These are phyloP conservation scores for Psidium guajava DNA, from an alignment of 345 rosid genomes.

Conservation along the genomic window DNA sequence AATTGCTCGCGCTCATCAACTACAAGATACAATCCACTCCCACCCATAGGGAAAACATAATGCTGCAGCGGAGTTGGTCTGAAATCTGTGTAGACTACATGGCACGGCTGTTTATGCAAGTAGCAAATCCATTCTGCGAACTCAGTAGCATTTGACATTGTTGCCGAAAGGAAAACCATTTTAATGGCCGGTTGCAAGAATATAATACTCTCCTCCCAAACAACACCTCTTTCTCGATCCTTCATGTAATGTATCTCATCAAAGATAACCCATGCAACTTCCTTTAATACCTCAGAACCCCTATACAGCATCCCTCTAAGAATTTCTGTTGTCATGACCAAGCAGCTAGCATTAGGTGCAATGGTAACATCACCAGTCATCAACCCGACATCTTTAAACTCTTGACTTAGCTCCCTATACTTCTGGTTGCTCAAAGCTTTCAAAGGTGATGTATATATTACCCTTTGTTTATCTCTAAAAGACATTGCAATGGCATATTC, in stretches of 20 bases:
- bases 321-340: slow-evolving; percentile 98
- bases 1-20: slow-evolving; percentile 95
- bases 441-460: slow-evolving; percentile 88
- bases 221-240: slow-evolving; percentile 97
- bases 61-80: slow-evolving; percentile 99
- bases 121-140: slow-evolving; percentile 97
- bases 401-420: slow-evolving; percentile 88
- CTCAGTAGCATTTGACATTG: slow-evolving; percentile 98
- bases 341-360: slow-evolving; percentile 88
- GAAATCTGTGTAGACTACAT: slow-evolving; percentile 93
- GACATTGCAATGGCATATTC: slow-evolving; percentile 99
- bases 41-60: slow-evolving; percentile 90
- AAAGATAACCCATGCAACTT: slow-evolving; percentile 97
- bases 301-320: slow-evolving; percentile 94
- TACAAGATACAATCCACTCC: slow-evolving; percentile 84
- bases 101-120: slow-evolving; percentile 94
- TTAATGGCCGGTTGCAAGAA: slow-evolving; percentile 93
- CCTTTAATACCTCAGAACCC: slow-evolving; percentile 92
- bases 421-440: slow-evolving; percentile 98
- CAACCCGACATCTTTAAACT: slow-evolving; percentile 90
- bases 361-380: slow-evolving; percentile 99
- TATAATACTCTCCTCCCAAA: slow-evolving; percentile 97
- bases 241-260: slow-evolving; percentile 99
- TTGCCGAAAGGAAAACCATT: slow-evolving; percentile 97
- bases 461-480: slow-evolving; percentile 90